Evolutionary conservation across 179 eudicot genomes (phyloP).

Genomic region (Beta corolliflora): DNA sequence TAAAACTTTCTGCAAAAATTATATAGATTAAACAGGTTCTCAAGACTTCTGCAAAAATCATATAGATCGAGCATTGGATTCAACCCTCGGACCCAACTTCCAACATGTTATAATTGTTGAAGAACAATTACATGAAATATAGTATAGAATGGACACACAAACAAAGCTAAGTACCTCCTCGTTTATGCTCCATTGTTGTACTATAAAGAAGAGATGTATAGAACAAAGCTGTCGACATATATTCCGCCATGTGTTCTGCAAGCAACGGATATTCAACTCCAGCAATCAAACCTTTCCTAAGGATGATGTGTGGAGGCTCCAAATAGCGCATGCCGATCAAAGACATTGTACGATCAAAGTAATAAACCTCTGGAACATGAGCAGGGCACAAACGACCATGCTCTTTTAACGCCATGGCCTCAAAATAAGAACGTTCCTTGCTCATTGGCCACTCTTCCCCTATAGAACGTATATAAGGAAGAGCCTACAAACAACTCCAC

Average conservation of each 20-base stretch:
- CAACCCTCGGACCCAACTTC: no score
- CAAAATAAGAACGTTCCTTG: constrained; percentile 90
- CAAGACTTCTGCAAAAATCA: no score
- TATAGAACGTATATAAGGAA: constrained; percentile 88
- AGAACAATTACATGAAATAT: neutral
- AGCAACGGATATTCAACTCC: constrained; percentile 88
- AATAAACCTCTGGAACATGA: constrained; percentile 94
- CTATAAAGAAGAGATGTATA: constrained; percentile 82
- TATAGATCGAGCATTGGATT: no score
- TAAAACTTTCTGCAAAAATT: no score
- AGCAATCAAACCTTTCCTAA: constrained; percentile 89
- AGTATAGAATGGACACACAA: neutral
- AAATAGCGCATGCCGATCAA: constrained; percentile 95
- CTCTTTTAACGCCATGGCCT: constrained; percentile 61
- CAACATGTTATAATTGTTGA: neutral
- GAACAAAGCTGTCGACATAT: constrained; percentile 80
- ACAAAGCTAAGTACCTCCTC: constrained; percentile 43
- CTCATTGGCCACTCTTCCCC: constrained; percentile 99
- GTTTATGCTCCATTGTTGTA: constrained; percentile 54
- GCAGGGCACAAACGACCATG: constrained; percentile 78
- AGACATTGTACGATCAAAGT: constrained; percentile 82
- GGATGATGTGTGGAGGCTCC: constrained; percentile 95
- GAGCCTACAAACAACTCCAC: constrained; percentile 53
- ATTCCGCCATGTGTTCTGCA: constrained; percentile 83
- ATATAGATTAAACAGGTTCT: no score